These are phyloP conservation scores for Saprolegnia diclina DNA, from an alignment of 352 stramenopile genomes.

Conservation along the genomic window DNA sequence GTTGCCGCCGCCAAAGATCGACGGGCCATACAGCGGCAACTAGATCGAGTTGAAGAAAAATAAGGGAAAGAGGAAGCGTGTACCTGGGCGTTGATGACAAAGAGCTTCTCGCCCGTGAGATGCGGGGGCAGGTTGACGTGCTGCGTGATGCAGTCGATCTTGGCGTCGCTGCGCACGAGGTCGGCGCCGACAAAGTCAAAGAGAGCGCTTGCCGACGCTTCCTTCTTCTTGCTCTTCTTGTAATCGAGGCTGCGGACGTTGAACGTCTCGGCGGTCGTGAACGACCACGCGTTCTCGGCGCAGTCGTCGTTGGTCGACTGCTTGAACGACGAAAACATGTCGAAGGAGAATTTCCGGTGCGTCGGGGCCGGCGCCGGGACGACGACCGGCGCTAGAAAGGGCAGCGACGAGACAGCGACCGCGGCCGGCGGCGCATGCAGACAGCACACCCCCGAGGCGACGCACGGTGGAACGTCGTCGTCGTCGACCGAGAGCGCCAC, in stretches of 20 bases:
- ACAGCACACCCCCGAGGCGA: conserved; percentile 1
- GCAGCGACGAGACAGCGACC: neutral
- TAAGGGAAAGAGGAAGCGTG: neutral
- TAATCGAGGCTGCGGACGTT: conserved; percentile 67
- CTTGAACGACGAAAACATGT: conserved; percentile 20
- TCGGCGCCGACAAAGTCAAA: conserved; percentile 79
- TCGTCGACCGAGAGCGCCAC: neutral
- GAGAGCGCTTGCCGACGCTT: conserved; percentile 53
- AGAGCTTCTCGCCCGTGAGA: conserved; percentile 51
- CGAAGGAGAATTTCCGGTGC: conserved; percentile 12
- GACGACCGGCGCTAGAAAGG: neutral
- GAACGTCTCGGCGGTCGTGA: conserved; percentile 51
- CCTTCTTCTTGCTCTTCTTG: conserved; percentile 76
- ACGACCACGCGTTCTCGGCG: conserved; percentile 24
- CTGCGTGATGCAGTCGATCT: conserved; percentile 70
- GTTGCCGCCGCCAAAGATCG: conserved; percentile 56
- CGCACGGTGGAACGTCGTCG: conserved; percentile 5
- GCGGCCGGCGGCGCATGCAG: conserved; percentile 8
- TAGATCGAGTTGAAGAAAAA: conserved; percentile 25
- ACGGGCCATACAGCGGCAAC: conserved; percentile 70
- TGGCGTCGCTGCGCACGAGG: conserved; percentile 56
- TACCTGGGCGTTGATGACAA: conserved; percentile 81
- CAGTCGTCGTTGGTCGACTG: conserved; percentile 21
- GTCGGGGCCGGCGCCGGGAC: neutral
- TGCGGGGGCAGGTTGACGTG: conserved; percentile 57